phyloP scores from a whole-genome alignment of 2,329 filamentous ascomycete species.

The Aspergillus aculeatinus region DNA sequence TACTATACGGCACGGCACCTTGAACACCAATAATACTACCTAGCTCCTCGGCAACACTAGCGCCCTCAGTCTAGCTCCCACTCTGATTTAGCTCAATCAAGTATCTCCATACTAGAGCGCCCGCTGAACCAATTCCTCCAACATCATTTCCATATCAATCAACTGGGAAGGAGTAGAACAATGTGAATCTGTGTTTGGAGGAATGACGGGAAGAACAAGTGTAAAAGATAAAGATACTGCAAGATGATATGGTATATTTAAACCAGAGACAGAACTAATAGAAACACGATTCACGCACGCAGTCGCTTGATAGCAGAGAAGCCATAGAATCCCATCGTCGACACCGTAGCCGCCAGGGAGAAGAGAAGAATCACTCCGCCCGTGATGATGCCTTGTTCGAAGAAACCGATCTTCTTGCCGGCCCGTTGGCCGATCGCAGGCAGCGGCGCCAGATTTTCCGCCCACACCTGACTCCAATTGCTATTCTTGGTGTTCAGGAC shows the following conservation, averaged over 20 bases:
- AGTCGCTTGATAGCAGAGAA: constrained; percentile 20
- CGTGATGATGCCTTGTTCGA: constrained; percentile 49
- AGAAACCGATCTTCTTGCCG: constrained; percentile 46
- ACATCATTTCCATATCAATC: not conserved
- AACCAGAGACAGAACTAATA: not conserved
- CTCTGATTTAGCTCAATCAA: too few relatives aligned
- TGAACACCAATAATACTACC: not conserved
- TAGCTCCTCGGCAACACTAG: not conserved
- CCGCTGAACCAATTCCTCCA: not conserved
- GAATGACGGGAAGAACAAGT: not conserved
- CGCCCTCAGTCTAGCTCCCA: not conserved
- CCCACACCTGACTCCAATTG: constrained; percentile 22
- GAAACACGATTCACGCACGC: not conserved
- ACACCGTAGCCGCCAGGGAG: constrained; percentile 23
- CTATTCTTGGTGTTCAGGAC: constrained; percentile 19
- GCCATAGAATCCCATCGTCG: constrained; percentile 27
- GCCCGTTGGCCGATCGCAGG: constrained; percentile 25
- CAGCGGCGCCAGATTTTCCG: constrained; percentile 38
- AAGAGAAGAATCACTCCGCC: constrained; percentile 25
- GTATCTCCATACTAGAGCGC: not conserved
- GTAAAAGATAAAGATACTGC: not conserved
- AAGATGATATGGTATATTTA: not conserved
- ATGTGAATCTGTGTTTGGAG: too few relatives aligned
- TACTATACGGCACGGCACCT: too few relatives aligned
- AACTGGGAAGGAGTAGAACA: not conserved